Conservation (phyloP, 495 filamentous ascomycete species). For the Amphirosellinia nigrospora region DNA sequence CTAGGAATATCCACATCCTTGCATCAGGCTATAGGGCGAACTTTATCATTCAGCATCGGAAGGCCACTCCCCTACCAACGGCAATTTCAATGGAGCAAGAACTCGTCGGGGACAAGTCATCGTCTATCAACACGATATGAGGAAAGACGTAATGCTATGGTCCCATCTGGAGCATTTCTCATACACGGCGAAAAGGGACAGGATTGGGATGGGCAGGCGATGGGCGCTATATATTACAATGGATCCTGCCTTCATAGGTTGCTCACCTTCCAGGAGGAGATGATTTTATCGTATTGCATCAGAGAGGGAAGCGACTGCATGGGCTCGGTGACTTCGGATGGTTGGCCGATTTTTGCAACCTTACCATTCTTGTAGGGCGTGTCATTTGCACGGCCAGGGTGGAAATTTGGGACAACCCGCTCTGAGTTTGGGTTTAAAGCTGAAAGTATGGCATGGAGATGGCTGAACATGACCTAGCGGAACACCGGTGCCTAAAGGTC, state of each 20-base stretch:
- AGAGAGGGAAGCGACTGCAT: conserved; percentile 24
- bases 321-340: conserved; percentile 22
- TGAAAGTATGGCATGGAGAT: neutral
- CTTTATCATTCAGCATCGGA: conserved; percentile 16
- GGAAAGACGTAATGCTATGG: conserved; percentile 4
- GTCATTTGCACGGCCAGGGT: neutral
- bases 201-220: conserved; percentile 18
- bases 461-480: neutral
- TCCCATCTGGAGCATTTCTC: conserved; percentile 22
- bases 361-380: conserved; percentile 7
- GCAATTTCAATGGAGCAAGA: conserved; percentile 17
- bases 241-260: conserved; percentile 22
- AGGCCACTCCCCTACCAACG: neutral
- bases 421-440: conserved; percentile 10
- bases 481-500: neutral
- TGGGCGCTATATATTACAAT: conserved; percentile 26
- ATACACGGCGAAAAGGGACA: conserved; percentile 26
- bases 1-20: conserved; percentile 6
- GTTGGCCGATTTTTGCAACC: conserved; percentile 21
- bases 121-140: neutral
- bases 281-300: conserved; percentile 27
- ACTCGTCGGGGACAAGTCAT: conserved; percentile 1
- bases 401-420: conserved; percentile 6
- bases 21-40: conserved; percentile 15
- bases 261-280: conserved; percentile 11